These are phyloP conservation scores for Clonostachys rosea DNA, from an alignment of 2,329 filamentous ascomycete genomes.

Conservation along the genomic window DNA sequence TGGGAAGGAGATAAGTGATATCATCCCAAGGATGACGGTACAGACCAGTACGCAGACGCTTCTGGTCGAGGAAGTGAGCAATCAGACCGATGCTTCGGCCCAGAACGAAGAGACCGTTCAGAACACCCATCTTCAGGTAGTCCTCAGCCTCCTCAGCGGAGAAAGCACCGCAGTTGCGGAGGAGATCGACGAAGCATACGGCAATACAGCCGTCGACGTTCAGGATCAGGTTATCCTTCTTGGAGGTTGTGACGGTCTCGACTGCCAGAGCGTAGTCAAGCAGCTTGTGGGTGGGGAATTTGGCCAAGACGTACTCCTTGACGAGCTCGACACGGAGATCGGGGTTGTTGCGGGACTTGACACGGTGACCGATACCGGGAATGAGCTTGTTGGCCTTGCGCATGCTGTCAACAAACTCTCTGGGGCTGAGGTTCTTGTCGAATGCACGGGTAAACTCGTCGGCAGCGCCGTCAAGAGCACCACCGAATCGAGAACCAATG, in stretches of 20 bases:
- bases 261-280: conserved; percentile 98
- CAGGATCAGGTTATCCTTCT: conserved; percentile 99
- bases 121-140: conserved; percentile 97
- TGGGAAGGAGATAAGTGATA: conserved; percentile 91
- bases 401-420: conserved; percentile 99
- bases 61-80: conserved; percentile 99
- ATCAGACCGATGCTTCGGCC: conserved; percentile 97
- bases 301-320: conserved; percentile 96
- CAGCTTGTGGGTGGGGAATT: conserved; percentile 97
- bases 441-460: conserved; percentile 98
- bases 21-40: conserved; percentile 99
- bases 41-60: conserved; percentile 95
- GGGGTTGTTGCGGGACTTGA: conserved; percentile 99
- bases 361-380: conserved; percentile 96
- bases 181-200: conserved; percentile 96
- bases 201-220: conserved; percentile 98
- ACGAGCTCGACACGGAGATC: conserved; percentile 99
- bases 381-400: conserved; percentile 99
- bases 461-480: conserved; percentile 93
- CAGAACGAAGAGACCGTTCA: conserved; percentile 98
- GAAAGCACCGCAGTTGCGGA: conserved; percentile 98
- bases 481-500: conserved; percentile 97
- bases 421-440: conserved; percentile 95
- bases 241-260: conserved; percentile 96
- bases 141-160: conserved; percentile 94